phyloP scores from a whole-genome alignment of 345 rosid genomes.

The Limnanthes douglasii region DNA sequence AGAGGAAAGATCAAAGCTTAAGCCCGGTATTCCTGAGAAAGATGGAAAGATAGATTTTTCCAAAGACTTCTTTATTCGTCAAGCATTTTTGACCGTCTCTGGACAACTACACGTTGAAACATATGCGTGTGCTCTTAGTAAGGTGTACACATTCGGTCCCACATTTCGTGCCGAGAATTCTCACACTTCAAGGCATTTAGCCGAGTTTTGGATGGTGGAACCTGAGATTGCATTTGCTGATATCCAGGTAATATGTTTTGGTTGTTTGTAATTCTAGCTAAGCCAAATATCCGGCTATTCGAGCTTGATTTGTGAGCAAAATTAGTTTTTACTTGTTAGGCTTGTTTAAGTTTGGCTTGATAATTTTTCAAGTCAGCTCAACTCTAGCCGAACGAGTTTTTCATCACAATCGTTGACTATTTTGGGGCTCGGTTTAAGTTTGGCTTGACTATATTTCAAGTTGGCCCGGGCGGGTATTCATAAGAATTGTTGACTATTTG shows the following conservation, averaged over 20 bases:
- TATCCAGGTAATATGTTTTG: slow-evolving; percentile 34
- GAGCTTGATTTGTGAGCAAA: too few species aligned
- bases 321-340: too few species aligned
- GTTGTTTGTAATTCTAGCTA: neutral
- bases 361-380: too few species aligned
- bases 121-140: slow-evolving; percentile 69
- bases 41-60: slow-evolving; percentile 68
- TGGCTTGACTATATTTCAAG: too few species aligned
- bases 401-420: neutral
- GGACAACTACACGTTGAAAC: slow-evolving; percentile 93
- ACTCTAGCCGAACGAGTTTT: too few species aligned
- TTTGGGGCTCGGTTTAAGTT: too few species aligned
- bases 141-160: slow-evolving; percentile 87
- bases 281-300: too few species aligned
- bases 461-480: too few species aligned
- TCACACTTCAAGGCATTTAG: slow-evolving; percentile 93
- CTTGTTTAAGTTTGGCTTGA: too few species aligned
- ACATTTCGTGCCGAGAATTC: slow-evolving; percentile 93
- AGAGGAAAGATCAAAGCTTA: slow-evolving; percentile 57
- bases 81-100: slow-evolving; percentile 89
- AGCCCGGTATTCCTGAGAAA: slow-evolving; percentile 64
- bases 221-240: slow-evolving; percentile 92
- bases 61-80: slow-evolving; percentile 74
- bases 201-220: slow-evolving; percentile 99
- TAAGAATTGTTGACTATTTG: too few species aligned